Evolutionary conservation across 2,329 filamentous ascomycete species (phyloP), one percentile per base, ranked within the genome.

Genomic region (Aspergillus proliferans): DNA sequence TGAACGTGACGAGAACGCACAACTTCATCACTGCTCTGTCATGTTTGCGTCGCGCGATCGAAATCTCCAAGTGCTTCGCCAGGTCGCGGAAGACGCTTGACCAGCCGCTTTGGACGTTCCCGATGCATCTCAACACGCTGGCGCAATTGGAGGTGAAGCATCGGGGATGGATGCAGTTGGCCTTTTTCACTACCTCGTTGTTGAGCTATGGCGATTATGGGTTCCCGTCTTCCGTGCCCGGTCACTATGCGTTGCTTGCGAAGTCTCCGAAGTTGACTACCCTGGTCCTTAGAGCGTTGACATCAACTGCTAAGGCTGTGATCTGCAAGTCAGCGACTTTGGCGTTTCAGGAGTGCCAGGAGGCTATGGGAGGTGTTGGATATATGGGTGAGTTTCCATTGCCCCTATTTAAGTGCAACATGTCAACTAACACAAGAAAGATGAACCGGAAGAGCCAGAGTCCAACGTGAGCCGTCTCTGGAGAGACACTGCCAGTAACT

Each of bases 391-490:
- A 22, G 22, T 22, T 22, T 22, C 22, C 4, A 22, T 22, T 22
- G 1, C 22, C 5, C 5, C 22, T 6, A 22, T 5, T 22, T 4
- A 6, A 6, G 6, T 5, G 22, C 1, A 6, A 5, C 22, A 22
- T 22, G 22, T 22, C 22, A 22, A 22, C 22, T 22, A 6, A 22
- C 22, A 6, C 5, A 6, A 22, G 22, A 6, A 22, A 22, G 22
- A 71, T 40, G 67, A 70, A 45, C 47, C 65, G 6, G 64, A 70
- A 50, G 79, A 82, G 50, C 81, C 83, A 45, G 76, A 81, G 34
- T 22, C 6, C 5, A 89, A 88, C 58, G 69, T 88, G 3, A 77
- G 84, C 0, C 76, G 83, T 6, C 70, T 88, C 1, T 82, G 82
- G 57, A 77, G 86, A 6, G 85, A 88, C 57, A 80, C 77, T 1